These are phyloP conservation scores for Pyrenopolyporus hunteri DNA, from an alignment of 495 filamentous ascomycete genomes.

Conservation along the genomic window DNA sequence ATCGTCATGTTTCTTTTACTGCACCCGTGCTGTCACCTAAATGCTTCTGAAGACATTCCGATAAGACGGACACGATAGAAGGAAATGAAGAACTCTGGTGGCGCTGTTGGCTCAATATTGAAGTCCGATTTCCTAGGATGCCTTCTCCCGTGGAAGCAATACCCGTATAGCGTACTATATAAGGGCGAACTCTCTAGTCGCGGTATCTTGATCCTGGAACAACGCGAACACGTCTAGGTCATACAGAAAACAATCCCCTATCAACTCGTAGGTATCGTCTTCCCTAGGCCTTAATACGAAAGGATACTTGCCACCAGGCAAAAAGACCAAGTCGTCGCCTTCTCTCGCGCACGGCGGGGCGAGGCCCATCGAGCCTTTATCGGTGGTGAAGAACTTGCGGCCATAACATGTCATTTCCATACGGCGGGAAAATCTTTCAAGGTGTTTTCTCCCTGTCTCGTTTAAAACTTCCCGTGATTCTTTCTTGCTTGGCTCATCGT, in stretches of 20 bases:
- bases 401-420: slow-evolving; percentile 18
- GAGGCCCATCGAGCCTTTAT: slow-evolving; percentile 21
- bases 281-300: slow-evolving; percentile 14
- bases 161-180: not conserved
- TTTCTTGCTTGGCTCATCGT: too few relatives aligned
- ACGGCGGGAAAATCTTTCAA: not conserved
- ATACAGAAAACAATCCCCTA: slow-evolving; percentile 26
- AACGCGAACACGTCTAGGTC: slow-evolving; percentile 25
- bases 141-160: too few relatives aligned
- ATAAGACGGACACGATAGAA: too few relatives aligned
- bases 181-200: slow-evolving; percentile 9
- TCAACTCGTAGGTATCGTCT: slow-evolving; percentile 13
- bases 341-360: slow-evolving; percentile 7
- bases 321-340: slow-evolving; percentile 16
- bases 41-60: too few relatives aligned
- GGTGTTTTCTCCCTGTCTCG: too few relatives aligned
- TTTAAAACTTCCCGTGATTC: too few relatives aligned
- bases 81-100: too few relatives aligned
- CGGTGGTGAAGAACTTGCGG: slow-evolving; percentile 15
- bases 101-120: too few relatives aligned
- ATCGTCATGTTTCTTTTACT: too few relatives aligned
- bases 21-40: too few relatives aligned
- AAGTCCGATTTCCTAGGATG: too few relatives aligned
- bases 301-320: slow-evolving; percentile 20
- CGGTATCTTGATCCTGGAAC: not conserved